phyloP scores from a whole-genome alignment of 169 alveolate genomes.

The Eimeria brunetti region DNA sequence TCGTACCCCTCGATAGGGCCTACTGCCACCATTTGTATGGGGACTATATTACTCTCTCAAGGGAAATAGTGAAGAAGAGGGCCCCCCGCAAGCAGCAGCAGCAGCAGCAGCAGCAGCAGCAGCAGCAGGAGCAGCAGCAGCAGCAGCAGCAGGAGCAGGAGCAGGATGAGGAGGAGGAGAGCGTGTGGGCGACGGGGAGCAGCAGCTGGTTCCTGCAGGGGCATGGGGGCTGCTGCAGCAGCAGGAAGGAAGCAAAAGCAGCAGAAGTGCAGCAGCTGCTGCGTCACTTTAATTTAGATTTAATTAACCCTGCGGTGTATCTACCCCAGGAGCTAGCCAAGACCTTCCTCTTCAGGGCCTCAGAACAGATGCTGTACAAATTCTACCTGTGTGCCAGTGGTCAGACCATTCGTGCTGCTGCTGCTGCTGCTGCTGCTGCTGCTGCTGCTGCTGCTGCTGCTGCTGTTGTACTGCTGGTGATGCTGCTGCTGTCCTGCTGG shows the following conservation, averaged over 20 bases:
- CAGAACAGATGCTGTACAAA: background rate
- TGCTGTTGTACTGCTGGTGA: constrained; percentile 5
- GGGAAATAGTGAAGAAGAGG: constrained; percentile 5
- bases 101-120: constrained; percentile 37
- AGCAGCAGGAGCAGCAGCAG: constrained; percentile 43
- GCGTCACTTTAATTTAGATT: background rate
- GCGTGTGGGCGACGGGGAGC: constrained; percentile 16
- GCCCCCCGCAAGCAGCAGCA: constrained; percentile 17
- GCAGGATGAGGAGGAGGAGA: background rate
- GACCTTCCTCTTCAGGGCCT: constrained; percentile 12
- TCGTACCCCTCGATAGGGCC: constrained; percentile 4
- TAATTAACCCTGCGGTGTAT: constrained; percentile 41
- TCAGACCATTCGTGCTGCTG: background rate
- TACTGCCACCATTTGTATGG: background rate
- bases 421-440: constrained; percentile 1
- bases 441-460: constrained; percentile 12
- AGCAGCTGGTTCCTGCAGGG: constrained; percentile 8
- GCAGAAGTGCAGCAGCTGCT: background rate
- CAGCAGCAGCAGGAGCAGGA: constrained; percentile 18
- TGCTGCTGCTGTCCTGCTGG: constrained; percentile 17
- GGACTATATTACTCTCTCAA: background rate
- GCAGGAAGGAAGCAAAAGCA: background rate
- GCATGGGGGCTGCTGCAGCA: background rate
- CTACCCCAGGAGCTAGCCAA: constrained; percentile 56
- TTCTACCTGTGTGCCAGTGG: constrained; percentile 23